Evolutionary conservation across 164 flowering plant genomes (phyloP), one percentile per base, ranked within the genome.

Genomic region (Liquidambar formosana): DNA sequence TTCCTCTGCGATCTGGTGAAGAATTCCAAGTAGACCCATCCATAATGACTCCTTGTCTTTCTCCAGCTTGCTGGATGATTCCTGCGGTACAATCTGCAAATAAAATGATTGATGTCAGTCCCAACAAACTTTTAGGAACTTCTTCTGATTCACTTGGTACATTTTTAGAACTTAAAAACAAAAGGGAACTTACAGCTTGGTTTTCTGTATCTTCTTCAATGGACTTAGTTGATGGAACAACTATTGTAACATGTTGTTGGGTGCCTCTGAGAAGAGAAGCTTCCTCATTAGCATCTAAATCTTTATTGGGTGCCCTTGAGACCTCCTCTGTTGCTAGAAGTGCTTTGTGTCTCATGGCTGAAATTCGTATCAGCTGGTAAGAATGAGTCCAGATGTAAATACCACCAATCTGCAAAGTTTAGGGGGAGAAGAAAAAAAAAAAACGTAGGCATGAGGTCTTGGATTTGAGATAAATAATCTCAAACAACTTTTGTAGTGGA

Each of bases 301-400:
- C 88, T 51, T 67, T 77, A 77, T 85, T 93, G 47, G 91, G 86
- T 19, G 41, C 23, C 61, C 78, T 81, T 38, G 57, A 26, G 19
- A 51, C 43, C 27, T 71, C 58, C 16, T 72, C 80, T 0, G 69
- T 69, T 41, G 62, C 81, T 76, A 68, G 64, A 52, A 78, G 66
- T 47, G 79, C 84, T 64, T 76, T 75, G 58, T 70, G 75, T 52
- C 59, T 70, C 10, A 52, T 27, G 1, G 88, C 65, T 0, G 95
- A 84, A 38, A 74, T 68, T 78, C 78, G 72, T 46, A 95, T 61
- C 44, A 93, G 78, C 38, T 93, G 90, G 80, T 81, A 93, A 44
- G 90, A 84, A 72, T 85, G 77, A 16, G 99, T 84, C 99, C 99
- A 95, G 54, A 93, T 90, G 91, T 43, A 95, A 83, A 93, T 83